Conservation (phyloP, 192 early-diverging fungal genomes). For the Entophlyctis luteolus region DNA sequence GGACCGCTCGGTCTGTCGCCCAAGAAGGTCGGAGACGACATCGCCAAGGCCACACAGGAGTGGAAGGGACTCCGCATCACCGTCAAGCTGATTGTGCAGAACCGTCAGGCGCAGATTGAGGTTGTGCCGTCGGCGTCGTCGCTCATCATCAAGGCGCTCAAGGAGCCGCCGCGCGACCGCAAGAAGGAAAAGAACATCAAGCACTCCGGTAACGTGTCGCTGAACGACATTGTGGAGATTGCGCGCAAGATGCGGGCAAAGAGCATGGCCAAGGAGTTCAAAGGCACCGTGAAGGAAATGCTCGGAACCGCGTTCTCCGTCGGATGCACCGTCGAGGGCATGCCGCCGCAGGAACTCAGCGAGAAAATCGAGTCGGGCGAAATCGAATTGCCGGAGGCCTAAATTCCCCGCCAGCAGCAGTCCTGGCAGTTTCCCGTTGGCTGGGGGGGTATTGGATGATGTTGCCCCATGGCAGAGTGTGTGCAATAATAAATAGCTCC, state of each 20-base stretch:
- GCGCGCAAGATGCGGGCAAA: constrained; percentile 94
- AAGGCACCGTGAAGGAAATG: constrained; percentile 94
- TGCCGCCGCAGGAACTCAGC: constrained; percentile 82
- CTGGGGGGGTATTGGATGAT: no score
- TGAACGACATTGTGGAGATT: constrained; percentile 92
- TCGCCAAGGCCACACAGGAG: constrained; percentile 98
- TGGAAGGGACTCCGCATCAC: constrained; percentile 99
- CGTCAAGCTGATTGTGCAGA: constrained; percentile 97
- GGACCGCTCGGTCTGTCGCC: constrained; percentile 99
- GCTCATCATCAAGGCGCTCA: constrained; percentile 93
- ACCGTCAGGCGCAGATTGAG: constrained; percentile 97
- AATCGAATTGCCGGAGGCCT: constrained; percentile 41
- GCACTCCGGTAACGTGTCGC: constrained; percentile 91
- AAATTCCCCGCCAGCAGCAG: no score
- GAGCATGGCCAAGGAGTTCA: constrained; percentile 89
- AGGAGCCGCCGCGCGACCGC: constrained; percentile 93
- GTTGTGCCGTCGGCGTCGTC: constrained; percentile 95
- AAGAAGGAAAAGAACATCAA: constrained; percentile 99
- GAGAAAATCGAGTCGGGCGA: constrained; percentile 79
- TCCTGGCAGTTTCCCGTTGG: not conserved
- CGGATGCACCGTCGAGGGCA: constrained; percentile 98
- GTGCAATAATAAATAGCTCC: no score
- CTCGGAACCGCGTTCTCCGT: constrained; percentile 89
- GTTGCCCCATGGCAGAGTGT: no score
- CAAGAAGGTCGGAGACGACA: constrained; percentile 99